Evolutionary conservation across 1,284 basidiomycete genomes (phyloP), one percentile per base, ranked within the genome.

Genomic region (Termitomyces sp.): DNA sequence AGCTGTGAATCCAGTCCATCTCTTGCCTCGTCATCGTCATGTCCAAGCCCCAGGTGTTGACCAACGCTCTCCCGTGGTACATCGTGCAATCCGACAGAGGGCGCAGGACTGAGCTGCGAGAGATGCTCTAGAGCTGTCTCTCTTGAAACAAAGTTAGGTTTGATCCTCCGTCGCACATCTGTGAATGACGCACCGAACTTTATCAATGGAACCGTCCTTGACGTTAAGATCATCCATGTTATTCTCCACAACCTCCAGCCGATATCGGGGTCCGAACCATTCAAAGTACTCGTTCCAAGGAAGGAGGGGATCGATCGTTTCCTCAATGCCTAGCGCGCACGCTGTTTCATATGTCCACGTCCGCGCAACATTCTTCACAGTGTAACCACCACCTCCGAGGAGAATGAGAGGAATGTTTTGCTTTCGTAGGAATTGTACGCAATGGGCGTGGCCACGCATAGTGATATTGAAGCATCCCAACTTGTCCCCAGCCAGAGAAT

Each of bases 271-370:
- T 0, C 95, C 96, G 70, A 95, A 99, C 86, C 95, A 99, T 68
- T 98, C 95, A 68, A 98, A 92, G 70, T 94, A 98, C 65, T 96
- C 90, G 70, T 93, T 97, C 84, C 92, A 98, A 0, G 96, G 96
- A 61, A 99, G 70, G 64, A 91, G 86, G 38, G 83, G 82, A 61
- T 91, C 83, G 51, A 98, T 86, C 1, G 80, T 80, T 38, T 83
- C 72, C 66, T 94, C 88, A 45, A 92, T 80, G 2, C 92, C 94
- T 13, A 96, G 82, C 33, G 94, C 90, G 64, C 96, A 89, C 0
- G 93, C 95, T 0, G 97, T 99, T 71, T 99, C 96, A 72, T 92
- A 97, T 26, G 94, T 90, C 97, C 96, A 99, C 10, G 92, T 88
- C 42, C 94, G 79, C 0, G 93, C 93, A 8, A 98, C 95, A 67